Conservation (phyloP, 2,329 filamentous ascomycete species). For the Alternaria ethzedia region DNA sequence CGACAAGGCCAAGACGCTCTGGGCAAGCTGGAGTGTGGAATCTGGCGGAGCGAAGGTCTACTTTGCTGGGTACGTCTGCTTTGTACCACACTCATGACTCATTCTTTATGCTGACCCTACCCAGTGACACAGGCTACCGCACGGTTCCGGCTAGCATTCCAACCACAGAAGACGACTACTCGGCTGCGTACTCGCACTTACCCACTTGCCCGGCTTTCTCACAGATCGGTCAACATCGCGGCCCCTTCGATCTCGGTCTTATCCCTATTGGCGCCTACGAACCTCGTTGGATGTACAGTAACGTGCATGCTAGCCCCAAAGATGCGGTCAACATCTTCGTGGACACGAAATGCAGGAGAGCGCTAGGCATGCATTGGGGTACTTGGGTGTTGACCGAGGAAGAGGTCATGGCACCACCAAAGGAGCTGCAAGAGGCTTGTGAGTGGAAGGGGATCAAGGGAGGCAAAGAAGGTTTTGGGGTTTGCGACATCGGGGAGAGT, state of each 20-base stretch:
- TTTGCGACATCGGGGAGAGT: conserved; percentile 83
- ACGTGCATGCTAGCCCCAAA: conserved; percentile 84
- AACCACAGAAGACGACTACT: conserved; percentile 72
- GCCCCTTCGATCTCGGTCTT: conserved; percentile 87
- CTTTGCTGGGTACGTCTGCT: conserved; percentile 68
- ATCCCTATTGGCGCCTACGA: conserved; percentile 93
- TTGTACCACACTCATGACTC: not conserved
- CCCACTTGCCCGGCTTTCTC: conserved; percentile 84
- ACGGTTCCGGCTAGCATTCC: conserved; percentile 70
- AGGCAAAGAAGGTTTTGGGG: conserved; percentile 83
- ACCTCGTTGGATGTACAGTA: conserved; percentile 74
- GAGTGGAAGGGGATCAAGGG: conserved; percentile 70
- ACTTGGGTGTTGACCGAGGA: conserved; percentile 84
- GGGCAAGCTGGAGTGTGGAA: conserved; percentile 83
- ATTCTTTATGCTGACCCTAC: not conserved
- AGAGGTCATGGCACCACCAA: conserved; percentile 82
- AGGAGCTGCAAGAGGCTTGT: conserved; percentile 73
- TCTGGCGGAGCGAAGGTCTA: conserved; percentile 80
- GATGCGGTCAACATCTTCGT: conserved; percentile 89
- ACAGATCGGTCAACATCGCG: conserved; percentile 78
- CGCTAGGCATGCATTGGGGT: conserved; percentile 92
- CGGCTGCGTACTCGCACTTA: conserved; percentile 64
- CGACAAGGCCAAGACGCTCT: conserved; percentile 79
- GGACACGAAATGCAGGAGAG: conserved; percentile 78
- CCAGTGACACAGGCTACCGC: conserved; percentile 88